These are phyloP conservation scores for Ambrosiella cleistominuta DNA, from an alignment of 2,329 filamentous ascomycete genomes.

Conservation along the genomic window DNA sequence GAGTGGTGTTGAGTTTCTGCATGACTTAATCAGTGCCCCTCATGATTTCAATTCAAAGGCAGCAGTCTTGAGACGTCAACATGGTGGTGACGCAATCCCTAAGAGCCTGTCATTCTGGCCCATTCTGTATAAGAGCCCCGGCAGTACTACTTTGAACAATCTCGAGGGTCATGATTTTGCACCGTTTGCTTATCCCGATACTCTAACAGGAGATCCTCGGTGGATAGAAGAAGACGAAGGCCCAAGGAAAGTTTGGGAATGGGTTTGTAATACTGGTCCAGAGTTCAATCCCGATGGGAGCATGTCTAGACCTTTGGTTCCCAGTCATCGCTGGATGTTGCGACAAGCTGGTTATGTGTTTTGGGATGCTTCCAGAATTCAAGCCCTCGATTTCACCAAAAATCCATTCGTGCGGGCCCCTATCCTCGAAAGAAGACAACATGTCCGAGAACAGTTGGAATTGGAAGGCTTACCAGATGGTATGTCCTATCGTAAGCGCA, in stretches of 20 bases:
- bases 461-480: constrained; percentile 3
- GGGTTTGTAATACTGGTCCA: constrained; percentile 2
- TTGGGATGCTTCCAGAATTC: constrained; percentile 9
- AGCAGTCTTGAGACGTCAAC: constrained; percentile 5
- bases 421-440: constrained; percentile 4
- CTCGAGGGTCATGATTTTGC: constrained; percentile 11
- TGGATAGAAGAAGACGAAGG: constrained; percentile 1
- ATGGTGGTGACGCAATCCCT: constrained; percentile 5
- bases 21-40: constrained; percentile 2
- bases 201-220: not conserved
- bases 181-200: not conserved
- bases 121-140: not conserved
- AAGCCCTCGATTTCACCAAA: not conserved
- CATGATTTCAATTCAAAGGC: not conserved
- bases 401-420: not conserved
- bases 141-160: not conserved
- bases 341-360: constrained; percentile 9
- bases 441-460: constrained; percentile 6
- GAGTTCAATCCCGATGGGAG: not conserved
- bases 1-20: constrained; percentile 8
- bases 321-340: constrained; percentile 4
- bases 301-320: too few relatives aligned
- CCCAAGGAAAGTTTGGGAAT: constrained; percentile 8
- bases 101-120: constrained; percentile 8
- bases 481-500: constrained; percentile 1